Conservation (phyloP, 225 moss, liverwort and hornwort species). For the Physcomitrellopsis africana region DNA sequence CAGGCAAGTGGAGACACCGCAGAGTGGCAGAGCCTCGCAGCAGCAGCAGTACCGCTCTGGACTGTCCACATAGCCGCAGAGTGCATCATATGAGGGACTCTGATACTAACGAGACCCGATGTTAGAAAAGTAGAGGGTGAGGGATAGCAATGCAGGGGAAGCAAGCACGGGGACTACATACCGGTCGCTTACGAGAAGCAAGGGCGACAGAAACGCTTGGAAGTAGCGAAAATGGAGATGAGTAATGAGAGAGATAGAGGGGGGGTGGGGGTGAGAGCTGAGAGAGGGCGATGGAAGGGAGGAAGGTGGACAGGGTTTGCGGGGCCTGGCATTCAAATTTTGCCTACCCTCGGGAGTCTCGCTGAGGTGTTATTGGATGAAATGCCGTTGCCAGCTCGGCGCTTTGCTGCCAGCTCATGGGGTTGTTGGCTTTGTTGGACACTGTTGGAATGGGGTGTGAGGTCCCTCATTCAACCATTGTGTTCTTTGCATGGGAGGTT, state of each 20-base stretch:
- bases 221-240: no score
- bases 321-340: constrained; percentile 36
- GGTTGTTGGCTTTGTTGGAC: no score
- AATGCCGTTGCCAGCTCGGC: constrained; percentile 38
- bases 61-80: constrained; percentile 26
- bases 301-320: not conserved
- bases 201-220: no score
- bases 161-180: no score
- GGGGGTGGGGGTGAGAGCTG: constrained; percentile 3
- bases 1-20: constrained; percentile 9
- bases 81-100: constrained; percentile 23
- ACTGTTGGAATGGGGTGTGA: no score
- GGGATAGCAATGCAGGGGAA: constrained; percentile 22
- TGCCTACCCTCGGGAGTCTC: not conserved
- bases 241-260: not conserved
- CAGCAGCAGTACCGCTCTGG: constrained; percentile 11
- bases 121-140: not conserved
- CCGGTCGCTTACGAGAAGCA: no score
- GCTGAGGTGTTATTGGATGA: constrained; percentile 34
- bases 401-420: constrained; percentile 2
- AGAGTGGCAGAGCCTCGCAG: constrained; percentile 34
- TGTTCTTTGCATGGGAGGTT: no score
- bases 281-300: not conserved
- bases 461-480: no score
- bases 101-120: constrained; percentile 9